Evolutionary conservation across 805 yeast genomes (phyloP).

Genomic region (Gaillardinia entomophila): DNA sequence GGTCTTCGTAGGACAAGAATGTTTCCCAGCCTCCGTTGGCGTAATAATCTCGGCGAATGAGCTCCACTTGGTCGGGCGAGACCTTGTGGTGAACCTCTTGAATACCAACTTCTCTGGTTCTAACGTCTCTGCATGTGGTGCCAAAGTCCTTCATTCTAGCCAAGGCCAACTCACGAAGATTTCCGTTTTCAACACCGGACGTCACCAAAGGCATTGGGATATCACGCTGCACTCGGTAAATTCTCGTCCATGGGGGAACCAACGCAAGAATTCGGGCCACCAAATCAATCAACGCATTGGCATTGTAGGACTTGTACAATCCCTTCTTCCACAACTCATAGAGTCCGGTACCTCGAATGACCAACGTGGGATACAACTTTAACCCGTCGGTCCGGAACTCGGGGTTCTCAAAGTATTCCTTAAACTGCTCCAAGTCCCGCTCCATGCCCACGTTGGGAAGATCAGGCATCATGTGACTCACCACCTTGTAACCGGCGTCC

Average conservation of each 20-base stretch:
- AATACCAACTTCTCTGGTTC: constrained; percentile 97
- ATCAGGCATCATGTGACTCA: constrained; percentile 99
- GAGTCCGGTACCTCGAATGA: constrained; percentile 94
- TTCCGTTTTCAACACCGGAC: constrained; percentile 97
- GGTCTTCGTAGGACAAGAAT: constrained; percentile 92
- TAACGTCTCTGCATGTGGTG: constrained; percentile 89
- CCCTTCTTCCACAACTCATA: constrained; percentile 98
- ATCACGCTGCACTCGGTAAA: constrained; percentile 96
- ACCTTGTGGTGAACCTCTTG: constrained; percentile 98
- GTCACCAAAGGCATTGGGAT: constrained; percentile 98
- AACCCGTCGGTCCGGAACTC: constrained; percentile 95
- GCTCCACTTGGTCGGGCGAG: constrained; percentile 93
- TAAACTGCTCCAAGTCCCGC: constrained; percentile 91
- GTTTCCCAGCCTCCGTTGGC: constrained; percentile 99
- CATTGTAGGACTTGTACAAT: constrained; percentile 87
- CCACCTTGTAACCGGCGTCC: constrained; percentile 97
- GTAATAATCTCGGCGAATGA: constrained; percentile 89
- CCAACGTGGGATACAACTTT: constrained; percentile 92
- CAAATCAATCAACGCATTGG: constrained; percentile 86
- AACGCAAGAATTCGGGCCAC: constrained; percentile 94
- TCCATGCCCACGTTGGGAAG: constrained; percentile 98
- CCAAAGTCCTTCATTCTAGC: constrained; percentile 99
- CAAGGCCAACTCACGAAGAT: constrained; percentile 87
- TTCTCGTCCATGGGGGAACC: constrained; percentile 99
- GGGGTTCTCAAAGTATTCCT: constrained; percentile 95